A percentile compares a stretch with the other conserved stretches of the same genome.
Evolutionary conservation across 2,329 filamentous ascomycete species (phyloP).

Genomic region (Fusarium siculi): DNA sequence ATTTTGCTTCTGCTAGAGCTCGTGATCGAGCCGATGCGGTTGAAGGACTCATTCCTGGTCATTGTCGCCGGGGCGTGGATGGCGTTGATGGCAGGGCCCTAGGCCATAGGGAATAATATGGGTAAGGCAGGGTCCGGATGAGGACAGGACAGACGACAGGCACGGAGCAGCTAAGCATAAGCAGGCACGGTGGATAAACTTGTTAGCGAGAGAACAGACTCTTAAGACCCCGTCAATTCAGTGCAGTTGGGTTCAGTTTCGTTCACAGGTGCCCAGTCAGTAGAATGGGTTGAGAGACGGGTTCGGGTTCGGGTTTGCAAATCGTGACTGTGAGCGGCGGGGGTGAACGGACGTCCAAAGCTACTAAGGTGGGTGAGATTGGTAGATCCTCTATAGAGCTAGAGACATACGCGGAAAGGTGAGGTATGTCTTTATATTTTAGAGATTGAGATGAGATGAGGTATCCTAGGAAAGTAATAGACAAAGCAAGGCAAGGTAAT

Average conservation of each 20-base stretch:
- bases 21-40: slow-evolving; percentile 64
- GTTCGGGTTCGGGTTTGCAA: slow-evolving; percentile 9
- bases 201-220: not conserved
- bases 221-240: slow-evolving; percentile 1
- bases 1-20: slow-evolving; percentile 54
- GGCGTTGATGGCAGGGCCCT: slow-evolving; percentile 45
- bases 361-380: slow-evolving; percentile 8
- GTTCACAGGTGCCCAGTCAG: not conserved
- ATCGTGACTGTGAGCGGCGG: slow-evolving; percentile 28
- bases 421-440: not conserved
- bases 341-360: slow-evolving; percentile 26
- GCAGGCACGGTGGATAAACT: slow-evolving; percentile 25
- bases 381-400: slow-evolving; percentile 1
- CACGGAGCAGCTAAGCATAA: slow-evolving; percentile 29
- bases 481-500: not conserved
- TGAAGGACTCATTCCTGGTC: slow-evolving; percentile 72
- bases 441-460: not conserved
- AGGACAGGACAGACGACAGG: slow-evolving; percentile 34
- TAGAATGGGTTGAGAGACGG: slow-evolving; percentile 2
- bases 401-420: not conserved
- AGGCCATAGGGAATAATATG: slow-evolving; percentile 43
- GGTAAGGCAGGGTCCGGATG: slow-evolving; percentile 29
- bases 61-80: slow-evolving; percentile 62
- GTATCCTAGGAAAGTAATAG: not conserved
- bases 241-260: not conserved